Evolutionary conservation across 2,329 filamentous ascomycete genomes (phyloP).

Genomic region (Diplodia scrobiculata): DNA sequence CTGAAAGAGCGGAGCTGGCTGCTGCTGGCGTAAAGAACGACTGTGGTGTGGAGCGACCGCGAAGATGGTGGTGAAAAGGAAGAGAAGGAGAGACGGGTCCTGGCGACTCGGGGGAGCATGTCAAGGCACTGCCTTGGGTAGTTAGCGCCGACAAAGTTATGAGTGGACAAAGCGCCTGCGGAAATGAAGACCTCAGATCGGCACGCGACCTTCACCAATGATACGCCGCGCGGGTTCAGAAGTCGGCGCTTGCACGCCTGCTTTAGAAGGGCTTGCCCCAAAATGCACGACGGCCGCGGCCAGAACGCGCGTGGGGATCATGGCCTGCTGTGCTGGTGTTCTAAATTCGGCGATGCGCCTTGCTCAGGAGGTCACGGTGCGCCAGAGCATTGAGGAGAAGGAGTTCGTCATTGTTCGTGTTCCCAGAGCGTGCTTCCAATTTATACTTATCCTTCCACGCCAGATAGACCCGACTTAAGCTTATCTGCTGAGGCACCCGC

Average conservation of each 20-base stretch:
- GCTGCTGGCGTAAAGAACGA: conserved; percentile 28
- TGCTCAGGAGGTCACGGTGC: conserved; percentile 3
- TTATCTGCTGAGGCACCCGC: conserved; percentile 16
- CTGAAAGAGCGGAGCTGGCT: conserved; percentile 41
- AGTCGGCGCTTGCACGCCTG: conserved; percentile 14
- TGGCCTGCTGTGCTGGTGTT: conserved; percentile 5
- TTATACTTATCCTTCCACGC: conserved; percentile 4
- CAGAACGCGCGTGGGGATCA: conserved; percentile 21
- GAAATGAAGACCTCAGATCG: conserved; percentile 22
- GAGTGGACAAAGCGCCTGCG: conserved; percentile 4
- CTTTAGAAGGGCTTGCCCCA: not conserved
- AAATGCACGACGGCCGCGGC: conserved; percentile 6
- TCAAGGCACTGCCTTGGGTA: conserved; percentile 10
- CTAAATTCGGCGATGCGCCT: conserved; percentile 11
- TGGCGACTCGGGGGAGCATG: not conserved
- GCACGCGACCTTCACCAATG: conserved; percentile 3
- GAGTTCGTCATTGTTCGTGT: not conserved
- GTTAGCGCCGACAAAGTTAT: conserved; percentile 20
- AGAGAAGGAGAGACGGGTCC: conserved; percentile 6
- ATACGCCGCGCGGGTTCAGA: conserved; percentile 1
- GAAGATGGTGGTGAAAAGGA: conserved; percentile 18
- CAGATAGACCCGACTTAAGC: conserved; percentile 12
- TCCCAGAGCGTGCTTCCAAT: conserved; percentile 6
- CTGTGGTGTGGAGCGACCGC: conserved; percentile 12
- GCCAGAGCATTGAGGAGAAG: not conserved